A percentile compares a stretch with the other conserved stretches of the same genome.
Evolutionary conservation across 768 basidiomycete genomes (phyloP).

Genomic region (Terana coerulea): DNA sequence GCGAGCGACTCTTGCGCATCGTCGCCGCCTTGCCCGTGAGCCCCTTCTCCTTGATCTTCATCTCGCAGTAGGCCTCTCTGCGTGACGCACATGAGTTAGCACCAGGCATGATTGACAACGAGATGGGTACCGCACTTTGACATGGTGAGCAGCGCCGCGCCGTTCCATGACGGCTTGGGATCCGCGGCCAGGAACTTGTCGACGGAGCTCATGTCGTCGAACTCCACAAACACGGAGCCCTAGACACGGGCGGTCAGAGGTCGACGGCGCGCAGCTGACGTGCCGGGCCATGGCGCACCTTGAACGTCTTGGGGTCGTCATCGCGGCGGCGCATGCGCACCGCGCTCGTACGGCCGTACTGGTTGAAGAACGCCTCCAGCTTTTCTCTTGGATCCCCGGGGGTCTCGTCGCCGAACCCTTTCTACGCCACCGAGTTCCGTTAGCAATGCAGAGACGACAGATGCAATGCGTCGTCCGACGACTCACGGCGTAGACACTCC

Average conservation of each 20-base stretch:
- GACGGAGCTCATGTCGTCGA: slow-evolving; percentile 62
- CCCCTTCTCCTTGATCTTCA: slow-evolving; percentile 96
- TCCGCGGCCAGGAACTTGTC: slow-evolving; percentile 77
- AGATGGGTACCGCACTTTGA: slow-evolving; percentile 58
- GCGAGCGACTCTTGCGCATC: slow-evolving; percentile 54
- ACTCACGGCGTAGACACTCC: slow-evolving; percentile 88
- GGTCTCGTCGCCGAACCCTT: slow-evolving; percentile 77
- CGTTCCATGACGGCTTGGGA: slow-evolving; percentile 79
- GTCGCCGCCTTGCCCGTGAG: slow-evolving; percentile 69
- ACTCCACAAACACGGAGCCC: slow-evolving; percentile 95
- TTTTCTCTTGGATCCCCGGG: slow-evolving; percentile 56
- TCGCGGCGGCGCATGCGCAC: slow-evolving; percentile 85
- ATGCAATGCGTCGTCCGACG: neutral
- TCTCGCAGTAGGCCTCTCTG: slow-evolving; percentile 85
- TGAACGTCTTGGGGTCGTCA: slow-evolving; percentile 81
- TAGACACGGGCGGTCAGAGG: slow-evolving; percentile 25
- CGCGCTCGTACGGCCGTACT: slow-evolving; percentile 74
- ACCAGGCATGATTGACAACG: neutral
- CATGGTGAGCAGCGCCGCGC: slow-evolving; percentile 76
- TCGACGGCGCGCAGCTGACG: neutral
- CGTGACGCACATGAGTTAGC: neutral
- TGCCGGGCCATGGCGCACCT: slow-evolving; percentile 45
- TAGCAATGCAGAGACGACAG: neutral
- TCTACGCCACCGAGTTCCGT: slow-evolving; percentile 40
- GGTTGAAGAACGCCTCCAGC: slow-evolving; percentile 76